phyloP scores from a whole-genome alignment of 257 asterid species.

The Cordia subcordata region DNA sequence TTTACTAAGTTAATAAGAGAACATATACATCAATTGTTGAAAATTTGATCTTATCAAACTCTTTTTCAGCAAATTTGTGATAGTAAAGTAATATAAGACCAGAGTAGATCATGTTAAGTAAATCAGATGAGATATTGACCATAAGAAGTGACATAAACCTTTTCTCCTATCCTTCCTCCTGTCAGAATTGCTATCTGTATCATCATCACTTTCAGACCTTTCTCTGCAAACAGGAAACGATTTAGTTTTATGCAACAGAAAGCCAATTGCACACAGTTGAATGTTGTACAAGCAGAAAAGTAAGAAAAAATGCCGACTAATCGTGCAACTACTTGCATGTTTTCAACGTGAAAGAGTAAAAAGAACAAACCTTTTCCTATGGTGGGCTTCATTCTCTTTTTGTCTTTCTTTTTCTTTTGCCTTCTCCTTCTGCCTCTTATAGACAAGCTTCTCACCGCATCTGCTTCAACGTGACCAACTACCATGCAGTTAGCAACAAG shows the following conservation, averaged over 20 bases:
- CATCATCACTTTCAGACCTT: constrained; percentile 60
- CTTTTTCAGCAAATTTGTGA: neutral
- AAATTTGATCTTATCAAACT: neutral
- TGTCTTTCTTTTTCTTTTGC: constrained; percentile 35
- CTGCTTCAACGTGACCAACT: constrained; percentile 30
- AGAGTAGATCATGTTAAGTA: neutral
- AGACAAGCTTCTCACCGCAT: constrained; percentile 83
- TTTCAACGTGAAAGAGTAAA: no score
- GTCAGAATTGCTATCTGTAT: constrained; percentile 29
- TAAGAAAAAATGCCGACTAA: no score
- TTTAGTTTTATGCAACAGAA: constrained; percentile 13
- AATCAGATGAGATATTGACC: neutral
- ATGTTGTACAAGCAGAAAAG: neutral
- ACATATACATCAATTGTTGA: no score
- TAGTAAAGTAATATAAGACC: neutral
- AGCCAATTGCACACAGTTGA: neutral
- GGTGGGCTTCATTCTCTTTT: constrained; percentile 34
- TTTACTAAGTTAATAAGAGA: no score
- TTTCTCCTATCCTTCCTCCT: constrained; percentile 49
- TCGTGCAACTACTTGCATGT: no score
- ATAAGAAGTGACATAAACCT: constrained; percentile 33
- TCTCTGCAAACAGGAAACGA: constrained; percentile 44
- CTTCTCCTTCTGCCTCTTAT: constrained; percentile 77
- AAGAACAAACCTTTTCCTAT: constrained; percentile 58
- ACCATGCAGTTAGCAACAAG: constrained; percentile 7